phyloP scores from a whole-genome alignment of 257 asterid genomes.

The Lycium ferocissimum region DNA sequence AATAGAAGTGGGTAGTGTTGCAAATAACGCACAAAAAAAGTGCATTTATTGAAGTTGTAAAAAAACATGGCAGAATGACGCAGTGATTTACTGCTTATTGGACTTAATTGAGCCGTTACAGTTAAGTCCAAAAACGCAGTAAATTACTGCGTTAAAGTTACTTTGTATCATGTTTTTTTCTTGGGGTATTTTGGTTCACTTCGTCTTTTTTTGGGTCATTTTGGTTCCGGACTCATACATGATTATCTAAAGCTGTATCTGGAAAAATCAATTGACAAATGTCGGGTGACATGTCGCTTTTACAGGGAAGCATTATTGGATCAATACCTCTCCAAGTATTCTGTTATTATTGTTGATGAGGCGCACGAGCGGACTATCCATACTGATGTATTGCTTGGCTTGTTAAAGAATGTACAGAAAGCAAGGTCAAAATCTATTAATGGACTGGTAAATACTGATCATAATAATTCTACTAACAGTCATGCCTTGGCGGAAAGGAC shows the following conservation, averaged over 20 bases:
- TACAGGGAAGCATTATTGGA: slow-evolving; percentile 93
- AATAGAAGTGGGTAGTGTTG: no score
- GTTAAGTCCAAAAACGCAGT: no score
- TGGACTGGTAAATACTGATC: slow-evolving; percentile 40
- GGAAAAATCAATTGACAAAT: not conserved
- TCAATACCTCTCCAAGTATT: slow-evolving; percentile 83
- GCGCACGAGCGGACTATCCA: slow-evolving; percentile 99
- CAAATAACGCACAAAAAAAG: no score
- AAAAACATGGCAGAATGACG: no score
- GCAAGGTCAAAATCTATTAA: slow-evolving; percentile 60
- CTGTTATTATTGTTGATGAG: slow-evolving; percentile 94
- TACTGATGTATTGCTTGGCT: slow-evolving; percentile 94
- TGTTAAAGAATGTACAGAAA: slow-evolving; percentile 82
- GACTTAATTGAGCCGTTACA: no score
- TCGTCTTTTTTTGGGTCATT: no score
- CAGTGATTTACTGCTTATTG: no score
- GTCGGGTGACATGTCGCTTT: not conserved
- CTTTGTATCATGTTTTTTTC: no score
- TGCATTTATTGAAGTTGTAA: no score
- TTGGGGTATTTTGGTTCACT: no score
- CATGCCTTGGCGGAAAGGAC: slow-evolving; percentile 40
- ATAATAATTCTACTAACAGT: slow-evolving; percentile 43
- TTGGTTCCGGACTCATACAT: not conserved
- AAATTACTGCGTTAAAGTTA: no score
- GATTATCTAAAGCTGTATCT: slow-evolving; percentile 18